Percentiles rank a stretch among this genome's conserved stretches.
These are phyloP conservation scores for Aspergillus costaricaensis DNA, from an alignment of 2,329 filamentous ascomycete genomes.

Conservation along the genomic window DNA sequence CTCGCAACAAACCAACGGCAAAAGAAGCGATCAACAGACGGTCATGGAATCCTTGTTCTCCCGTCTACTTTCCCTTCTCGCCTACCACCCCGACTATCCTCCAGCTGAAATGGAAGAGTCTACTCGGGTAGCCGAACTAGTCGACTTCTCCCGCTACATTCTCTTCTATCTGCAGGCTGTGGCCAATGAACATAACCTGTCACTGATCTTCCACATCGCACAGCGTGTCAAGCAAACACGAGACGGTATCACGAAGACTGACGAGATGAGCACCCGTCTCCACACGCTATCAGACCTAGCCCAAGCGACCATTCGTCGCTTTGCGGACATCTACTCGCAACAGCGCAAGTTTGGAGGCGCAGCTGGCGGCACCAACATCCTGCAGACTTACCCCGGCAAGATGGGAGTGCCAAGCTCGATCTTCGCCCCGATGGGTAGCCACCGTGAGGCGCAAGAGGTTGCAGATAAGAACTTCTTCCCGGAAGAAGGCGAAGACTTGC, in stretches of 20 bases:
- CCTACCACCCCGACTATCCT: constrained; percentile 87
- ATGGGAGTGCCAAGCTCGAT: constrained; percentile 77
- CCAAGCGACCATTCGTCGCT: constrained; percentile 77
- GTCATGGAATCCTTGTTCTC: constrained; percentile 80
- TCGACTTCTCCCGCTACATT: constrained; percentile 84
- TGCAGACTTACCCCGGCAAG: constrained; percentile 81
- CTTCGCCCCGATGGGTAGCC: constrained; percentile 73
- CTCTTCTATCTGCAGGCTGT: constrained; percentile 83
- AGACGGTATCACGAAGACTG: constrained; percentile 69
- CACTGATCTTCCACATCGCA: constrained; percentile 85
- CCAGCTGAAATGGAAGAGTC: constrained; percentile 38
- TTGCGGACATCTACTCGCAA: constrained; percentile 84
- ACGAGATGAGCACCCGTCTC: constrained; percentile 53
- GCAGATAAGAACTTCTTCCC: constrained; percentile 83
- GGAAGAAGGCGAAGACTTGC: constrained; percentile 70
- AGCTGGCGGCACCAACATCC: constrained; percentile 52
- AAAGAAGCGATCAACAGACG: constrained; percentile 52
- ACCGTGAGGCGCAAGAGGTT: constrained; percentile 78
- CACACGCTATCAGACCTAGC: constrained; percentile 88
- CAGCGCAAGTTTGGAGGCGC: constrained; percentile 47
- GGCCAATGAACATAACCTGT: constrained; percentile 82
- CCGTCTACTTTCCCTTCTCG: constrained; percentile 80
- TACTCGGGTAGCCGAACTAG: constrained; percentile 60
- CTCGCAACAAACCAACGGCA: constrained; percentile 44
- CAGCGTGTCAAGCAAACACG: constrained; percentile 88